Evolutionary conservation across 805 yeast species (phyloP).

Genomic region (Candida corydali): DNA sequence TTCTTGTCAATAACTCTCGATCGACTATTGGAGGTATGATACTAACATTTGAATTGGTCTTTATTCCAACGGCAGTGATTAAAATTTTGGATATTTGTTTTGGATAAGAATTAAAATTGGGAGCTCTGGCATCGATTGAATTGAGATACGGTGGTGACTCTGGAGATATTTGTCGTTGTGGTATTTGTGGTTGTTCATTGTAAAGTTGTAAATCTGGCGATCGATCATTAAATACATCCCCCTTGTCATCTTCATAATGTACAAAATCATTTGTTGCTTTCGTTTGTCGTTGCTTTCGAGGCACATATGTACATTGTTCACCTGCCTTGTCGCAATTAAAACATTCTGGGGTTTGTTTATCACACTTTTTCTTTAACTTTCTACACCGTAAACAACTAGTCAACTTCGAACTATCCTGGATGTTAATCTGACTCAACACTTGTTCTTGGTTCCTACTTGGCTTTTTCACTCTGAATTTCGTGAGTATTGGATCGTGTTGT

Average conservation of each 20-base stretch:
- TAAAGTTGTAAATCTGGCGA: too few species aligned
- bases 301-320: slow-evolving; percentile 25
- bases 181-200: not conserved
- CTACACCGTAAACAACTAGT: slow-evolving; percentile 42
- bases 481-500: slow-evolving; percentile 3
- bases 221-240: not conserved
- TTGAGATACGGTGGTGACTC: slow-evolving; percentile 19
- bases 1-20: slow-evolving; percentile 27
- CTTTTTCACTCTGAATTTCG: slow-evolving; percentile 9
- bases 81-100: slow-evolving; percentile 11
- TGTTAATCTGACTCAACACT: not conserved
- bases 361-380: slow-evolving; percentile 46
- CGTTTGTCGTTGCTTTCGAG: slow-evolving; percentile 8
- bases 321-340: slow-evolving; percentile 36
- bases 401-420: not conserved
- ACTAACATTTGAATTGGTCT: slow-evolving; percentile 11
- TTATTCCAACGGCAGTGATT: slow-evolving; percentile 14
- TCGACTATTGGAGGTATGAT: slow-evolving; percentile 16
- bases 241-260: not conserved
- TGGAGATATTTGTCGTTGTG: slow-evolving; percentile 10
- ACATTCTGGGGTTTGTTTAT: slow-evolving; percentile 42
- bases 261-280: not conserved
- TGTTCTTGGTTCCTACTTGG: not conserved
- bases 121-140: slow-evolving; percentile 23
- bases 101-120: slow-evolving; percentile 19